Evolutionary conservation across 2,329 filamentous ascomycete genomes (phyloP), one percentile per base, ranked within the genome.

Genomic region (Aspergillus quadrilineatus): DNA sequence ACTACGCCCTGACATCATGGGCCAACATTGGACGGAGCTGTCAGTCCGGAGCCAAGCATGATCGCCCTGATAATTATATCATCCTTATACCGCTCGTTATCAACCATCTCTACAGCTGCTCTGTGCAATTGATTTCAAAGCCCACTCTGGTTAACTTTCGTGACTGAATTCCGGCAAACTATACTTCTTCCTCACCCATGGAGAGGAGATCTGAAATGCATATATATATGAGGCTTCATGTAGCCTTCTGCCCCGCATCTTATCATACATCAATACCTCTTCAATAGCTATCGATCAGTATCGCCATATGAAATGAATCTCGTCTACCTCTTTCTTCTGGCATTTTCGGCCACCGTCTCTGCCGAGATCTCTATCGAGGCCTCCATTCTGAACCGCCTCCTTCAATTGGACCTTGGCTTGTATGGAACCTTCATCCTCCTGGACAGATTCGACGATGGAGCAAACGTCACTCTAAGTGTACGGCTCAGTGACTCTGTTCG

Each of bases 341-440:
- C 48, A n/a, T n/a, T 43, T 4, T 22, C 37, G 28, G 48, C 39
- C 48, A 9, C 3, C 26, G 45, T 22, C 8, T 17, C 30, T 26
- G 30, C 49, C 28, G 17, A 26, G 4, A 17, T 10, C 17, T 39
- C 32, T n/a, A 41, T 26, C 26, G 50, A 53, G 22, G 36, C 43
- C n/a, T 37, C 42, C 22, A 32, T 53, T n/a, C 26, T 53, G 14
- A 41, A 28, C 28, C 50, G 50, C 26, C 34, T 53, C 22, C 43
- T 53, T 14, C 43, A 53, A 26, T 42, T 53, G 34, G 50, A 53
- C n/a, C 34, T 53, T 15, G 50, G 50, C n/a, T 12, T 53, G 34
- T 26, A 14, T 22, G 32, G 26, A 12, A 32, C 50, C 6, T 53
- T n/a, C 4, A 36, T 53, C 43, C 50, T 53, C 6, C 43, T 53